Evolutionary conservation across 441 rosid species (phyloP), one percentile per base, ranked within the genome.

Genomic region (Populus hybrid): DNA sequence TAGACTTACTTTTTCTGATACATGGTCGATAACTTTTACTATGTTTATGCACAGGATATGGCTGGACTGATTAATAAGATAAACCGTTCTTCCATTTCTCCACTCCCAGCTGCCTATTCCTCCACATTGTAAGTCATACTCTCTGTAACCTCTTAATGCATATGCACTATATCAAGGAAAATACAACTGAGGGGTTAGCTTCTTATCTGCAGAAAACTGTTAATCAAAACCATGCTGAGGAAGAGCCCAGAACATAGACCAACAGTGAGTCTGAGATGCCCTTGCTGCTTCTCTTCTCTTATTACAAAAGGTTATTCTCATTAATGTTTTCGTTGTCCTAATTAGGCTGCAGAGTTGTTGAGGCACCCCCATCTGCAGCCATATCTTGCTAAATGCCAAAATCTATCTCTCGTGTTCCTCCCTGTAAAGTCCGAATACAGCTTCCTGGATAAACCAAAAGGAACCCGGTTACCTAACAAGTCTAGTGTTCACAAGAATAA

Each of bases 211-310:
- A 91, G 95, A 76, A 91, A 91, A 81, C 90, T 82, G 70, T 72
- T 88, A 75, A 89, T 91, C 84, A 89, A 87, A 84, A 88, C 86
- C 76, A 89, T 89, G 95, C 79, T 88, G 38, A 87, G 93, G 70
- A 91, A 88, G 85, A 91, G 84, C 76, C 95, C 93, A 0, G 93
- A 87, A 75, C 90, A 88, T 81, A 84, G 95, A 78, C 93, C 95
- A 76, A 88, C 90, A 0, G 95, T 89, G 59, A 82, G 88, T 84
- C 72, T 40, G 65, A 75, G 42, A 68, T 24, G n/a, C 38, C 26
- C 70, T 8, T 6, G n/a, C 50, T 64, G 10, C 24, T 10, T 63
- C 9, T 80, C 38, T 73, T 63, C 11, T 46, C 8, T 10, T 67
- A 24, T 0, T 21, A 30, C 34, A 34, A 75, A 35, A 66, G 30